Evolutionary conservation across 495 filamentous ascomycete species (phyloP).

Genomic region (Xylaria curta): DNA sequence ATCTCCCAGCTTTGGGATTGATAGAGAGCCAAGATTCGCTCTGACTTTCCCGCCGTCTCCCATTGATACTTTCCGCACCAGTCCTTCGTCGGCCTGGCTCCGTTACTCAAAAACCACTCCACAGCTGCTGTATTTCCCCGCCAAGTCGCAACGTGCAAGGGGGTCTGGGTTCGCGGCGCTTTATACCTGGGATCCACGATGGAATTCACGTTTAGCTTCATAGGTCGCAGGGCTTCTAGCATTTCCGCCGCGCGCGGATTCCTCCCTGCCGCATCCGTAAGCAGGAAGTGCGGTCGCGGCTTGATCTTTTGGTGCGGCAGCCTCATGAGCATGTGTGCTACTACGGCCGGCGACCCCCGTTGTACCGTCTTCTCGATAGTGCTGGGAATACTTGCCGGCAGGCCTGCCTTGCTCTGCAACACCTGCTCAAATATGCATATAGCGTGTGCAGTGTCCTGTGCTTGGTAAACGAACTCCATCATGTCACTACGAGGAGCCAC

Average conservation of each 20-base stretch:
- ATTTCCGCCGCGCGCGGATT: background rate
- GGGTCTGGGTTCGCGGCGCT: background rate
- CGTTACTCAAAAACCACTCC: conserved; percentile 3
- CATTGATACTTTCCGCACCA: conserved; percentile 4
- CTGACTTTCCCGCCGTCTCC: background rate
- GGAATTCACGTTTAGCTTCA: conserved; percentile 12
- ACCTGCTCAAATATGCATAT: background rate
- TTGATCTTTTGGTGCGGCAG: conserved; percentile 2
- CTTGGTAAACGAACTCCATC: conserved; percentile 10
- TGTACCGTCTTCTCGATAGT: background rate
- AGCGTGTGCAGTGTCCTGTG: background rate
- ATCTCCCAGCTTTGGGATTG: conserved; percentile 5
- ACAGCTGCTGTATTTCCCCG: background rate
- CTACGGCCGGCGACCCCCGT: conserved; percentile 1
- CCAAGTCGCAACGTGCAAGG: background rate
- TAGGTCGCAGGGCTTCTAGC: background rate
- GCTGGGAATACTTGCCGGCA: background rate
- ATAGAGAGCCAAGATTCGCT: conserved; percentile 5
- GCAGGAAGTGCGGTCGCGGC: conserved; percentile 14
- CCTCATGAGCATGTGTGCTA: conserved; percentile 1
- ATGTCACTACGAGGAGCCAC: background rate
- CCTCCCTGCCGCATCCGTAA: background rate
- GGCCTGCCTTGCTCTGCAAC: background rate
- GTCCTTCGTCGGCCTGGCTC: conserved; percentile 3
- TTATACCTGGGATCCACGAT: conserved; percentile 10